Percentiles rank a stretch among this genome's conserved stretches.
phyloP scores from a whole-genome alignment of 306 rosid genomes.

The Gynostemma pentaphyllum region DNA sequence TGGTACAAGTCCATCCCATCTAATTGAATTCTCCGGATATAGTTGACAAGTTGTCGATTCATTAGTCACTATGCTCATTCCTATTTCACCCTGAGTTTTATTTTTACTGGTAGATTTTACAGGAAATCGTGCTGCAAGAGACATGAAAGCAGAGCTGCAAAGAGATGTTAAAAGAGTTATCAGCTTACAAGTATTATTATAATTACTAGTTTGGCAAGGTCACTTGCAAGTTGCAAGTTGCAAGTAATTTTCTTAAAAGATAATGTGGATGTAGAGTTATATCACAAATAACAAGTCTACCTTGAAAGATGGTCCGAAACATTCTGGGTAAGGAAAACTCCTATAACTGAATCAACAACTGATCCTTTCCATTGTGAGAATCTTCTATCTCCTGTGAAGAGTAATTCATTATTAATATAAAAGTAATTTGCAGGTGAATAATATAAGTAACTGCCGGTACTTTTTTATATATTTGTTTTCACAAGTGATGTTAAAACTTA shows the following conservation, averaged over 20 bases:
- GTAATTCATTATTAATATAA: constrained; percentile 15
- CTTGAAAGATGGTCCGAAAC: constrained; percentile 97
- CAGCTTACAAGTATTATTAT: not conserved
- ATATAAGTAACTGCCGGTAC: not conserved
- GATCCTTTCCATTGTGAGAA: constrained; percentile 98
- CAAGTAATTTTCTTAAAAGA: not conserved
- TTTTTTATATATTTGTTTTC: not conserved
- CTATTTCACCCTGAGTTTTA: constrained; percentile 21
- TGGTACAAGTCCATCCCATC: constrained; percentile 35
- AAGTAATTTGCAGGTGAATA: not conserved
- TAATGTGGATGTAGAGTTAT: not conserved
- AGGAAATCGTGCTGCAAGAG: constrained; percentile 76
- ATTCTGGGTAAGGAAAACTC: constrained; percentile 92
- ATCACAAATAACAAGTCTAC: constrained; percentile 24
- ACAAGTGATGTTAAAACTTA: no score
- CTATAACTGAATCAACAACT: constrained; percentile 88
- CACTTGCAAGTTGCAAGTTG: no score
- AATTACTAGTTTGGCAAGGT: no score
- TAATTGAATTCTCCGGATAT: constrained; percentile 27
- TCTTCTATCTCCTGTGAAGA: constrained; percentile 74
- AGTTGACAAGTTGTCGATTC: constrained; percentile 38
- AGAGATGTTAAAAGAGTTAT: constrained; percentile 10
- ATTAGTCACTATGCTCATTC: constrained; percentile 19
- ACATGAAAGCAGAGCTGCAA: constrained; percentile 97
- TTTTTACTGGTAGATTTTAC: constrained; percentile 24